These are phyloP conservation scores for Lactuca sativa DNA, from an alignment of 129 eudicot genomes.

Conservation along the genomic window DNA sequence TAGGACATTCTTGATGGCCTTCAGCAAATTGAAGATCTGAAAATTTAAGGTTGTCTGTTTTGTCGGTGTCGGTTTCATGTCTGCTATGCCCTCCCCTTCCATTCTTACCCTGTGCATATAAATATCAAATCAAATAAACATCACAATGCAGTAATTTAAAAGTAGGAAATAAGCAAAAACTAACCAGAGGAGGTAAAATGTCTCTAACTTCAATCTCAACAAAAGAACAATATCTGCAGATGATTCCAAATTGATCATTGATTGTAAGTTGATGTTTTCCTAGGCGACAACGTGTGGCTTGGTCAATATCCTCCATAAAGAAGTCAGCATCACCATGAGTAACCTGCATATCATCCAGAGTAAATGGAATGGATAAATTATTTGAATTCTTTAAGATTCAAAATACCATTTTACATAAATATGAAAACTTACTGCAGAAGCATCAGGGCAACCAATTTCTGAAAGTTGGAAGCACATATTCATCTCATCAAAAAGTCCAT, in stretches of 20 bases:
- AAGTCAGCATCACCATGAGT: constrained; percentile 21
- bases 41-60: neutral
- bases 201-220: constrained; percentile 55
- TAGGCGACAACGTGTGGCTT: constrained; percentile 35
- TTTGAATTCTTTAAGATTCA: neutral
- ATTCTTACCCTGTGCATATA: constrained; percentile 34
- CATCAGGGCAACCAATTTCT: constrained; percentile 29
- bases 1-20: neutral
- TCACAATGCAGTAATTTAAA: neutral
- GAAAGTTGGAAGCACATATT: constrained; percentile 30
- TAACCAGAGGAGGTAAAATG: constrained; percentile 58
- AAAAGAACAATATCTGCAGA: constrained; percentile 49
- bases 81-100: constrained; percentile 32
- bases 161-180: constrained; percentile 21
- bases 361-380: constrained; percentile 8
- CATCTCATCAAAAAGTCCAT: constrained; percentile 47
- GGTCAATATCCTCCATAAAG: constrained; percentile 14
- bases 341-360: constrained; percentile 30
- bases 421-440: constrained; percentile 29
- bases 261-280: constrained; percentile 46
- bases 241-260: constrained; percentile 61
- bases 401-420: neutral
- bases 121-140: constrained; percentile 7
- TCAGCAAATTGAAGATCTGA: constrained; percentile 28
- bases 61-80: constrained; percentile 21